Evolutionary conservation across 2,329 filamentous ascomycete species (phyloP), one percentile per base, ranked within the genome.

Genomic region (Hansfordia pulvinata): DNA sequence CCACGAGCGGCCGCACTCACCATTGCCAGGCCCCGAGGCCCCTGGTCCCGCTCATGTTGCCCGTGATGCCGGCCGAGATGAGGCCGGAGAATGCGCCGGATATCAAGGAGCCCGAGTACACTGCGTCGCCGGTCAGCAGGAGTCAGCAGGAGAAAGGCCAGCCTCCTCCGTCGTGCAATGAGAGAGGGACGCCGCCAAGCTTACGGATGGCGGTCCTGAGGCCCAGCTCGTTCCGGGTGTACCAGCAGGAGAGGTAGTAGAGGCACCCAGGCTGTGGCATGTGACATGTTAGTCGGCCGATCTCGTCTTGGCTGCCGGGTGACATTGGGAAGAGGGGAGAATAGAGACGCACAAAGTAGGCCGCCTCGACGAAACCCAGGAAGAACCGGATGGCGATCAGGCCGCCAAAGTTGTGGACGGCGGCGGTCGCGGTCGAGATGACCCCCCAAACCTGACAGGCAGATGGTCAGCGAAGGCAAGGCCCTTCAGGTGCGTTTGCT

Each of bases 61-160:
- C 54, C 0, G 68, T 72, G 29, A 85, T 79, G 6, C 76, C 72
- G 0, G 69, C 69, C 2, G 68, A 62, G 19, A 76, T 66, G 7
- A 76, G 49, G 3, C 75, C 77, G 0, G 75, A 78, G 40, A 84
- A 83, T 2, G 78, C 77, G 4, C 76, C 76, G 1, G 73, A 76
- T 12, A 84, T 64, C 16, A 83, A 56, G 0, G 72, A 71, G 0
- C 76, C 79, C 0, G 73, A 70, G 45, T 79, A 80, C 6, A 81
- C 23, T 24, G 10, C n/a, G n/a, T n/a, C n/a, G n/a, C n/a, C n/a
- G n/a, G n/a, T n/a, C n/a, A n/a, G n/a, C n/a, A n/a, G n/a, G n/a
- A n/a, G n/a, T n/a, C n/a, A n/a, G n/a, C n/a, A n/a, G n/a, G n/a
- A n/a, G n/a, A n/a, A n/a, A n/a, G n/a, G n/a, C n/a, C n/a, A n/a